phyloP scores from a whole-genome alignment of 2,329 filamentous ascomycete genomes.

The Verticillium klebahnii region DNA sequence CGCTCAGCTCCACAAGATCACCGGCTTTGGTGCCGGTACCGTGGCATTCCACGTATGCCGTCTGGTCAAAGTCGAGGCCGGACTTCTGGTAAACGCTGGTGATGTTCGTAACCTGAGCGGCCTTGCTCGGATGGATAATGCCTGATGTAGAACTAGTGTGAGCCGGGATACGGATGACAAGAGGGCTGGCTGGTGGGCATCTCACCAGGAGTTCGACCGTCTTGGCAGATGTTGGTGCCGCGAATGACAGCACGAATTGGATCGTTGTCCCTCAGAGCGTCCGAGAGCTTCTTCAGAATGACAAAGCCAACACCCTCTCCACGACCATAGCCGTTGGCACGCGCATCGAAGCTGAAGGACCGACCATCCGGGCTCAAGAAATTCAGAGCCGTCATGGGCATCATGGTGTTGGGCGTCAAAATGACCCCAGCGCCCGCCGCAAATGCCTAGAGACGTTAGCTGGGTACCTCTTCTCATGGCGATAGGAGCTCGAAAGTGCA shows the following conservation, averaged over 20 bases:
- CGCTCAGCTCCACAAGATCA: constrained; percentile 44
- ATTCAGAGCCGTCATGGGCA: constrained; percentile 50
- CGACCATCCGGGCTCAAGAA: constrained; percentile 48
- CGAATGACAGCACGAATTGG: constrained; percentile 51
- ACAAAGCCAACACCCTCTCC: constrained; percentile 60
- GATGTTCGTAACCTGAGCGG: constrained; percentile 48
- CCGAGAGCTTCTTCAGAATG: constrained; percentile 52
- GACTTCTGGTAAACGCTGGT: constrained; percentile 38
- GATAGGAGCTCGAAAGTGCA: constrained; percentile 1
- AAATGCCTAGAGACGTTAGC: constrained; percentile 31
- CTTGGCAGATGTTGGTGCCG: constrained; percentile 49
- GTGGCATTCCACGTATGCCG: constrained; percentile 51
- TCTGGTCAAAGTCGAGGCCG: constrained; percentile 37
- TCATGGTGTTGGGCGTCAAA: constrained; percentile 50
- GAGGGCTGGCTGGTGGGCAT: not conserved
- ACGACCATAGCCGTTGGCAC: constrained; percentile 59
- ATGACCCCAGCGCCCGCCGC: constrained; percentile 49
- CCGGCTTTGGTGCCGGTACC: constrained; percentile 57
- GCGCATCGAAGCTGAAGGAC: constrained; percentile 50
- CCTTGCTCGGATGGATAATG: constrained; percentile 53
- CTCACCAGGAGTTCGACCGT: constrained; percentile 50
- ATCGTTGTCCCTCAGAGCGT: constrained; percentile 56
- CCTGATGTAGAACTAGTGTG: constrained; percentile 25
- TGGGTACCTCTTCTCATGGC: not conserved
- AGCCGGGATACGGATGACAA: not conserved